Evolutionary conservation across 495 filamentous ascomycete genomes (phyloP).

Genomic region (Tetracladium marchalianum): DNA sequence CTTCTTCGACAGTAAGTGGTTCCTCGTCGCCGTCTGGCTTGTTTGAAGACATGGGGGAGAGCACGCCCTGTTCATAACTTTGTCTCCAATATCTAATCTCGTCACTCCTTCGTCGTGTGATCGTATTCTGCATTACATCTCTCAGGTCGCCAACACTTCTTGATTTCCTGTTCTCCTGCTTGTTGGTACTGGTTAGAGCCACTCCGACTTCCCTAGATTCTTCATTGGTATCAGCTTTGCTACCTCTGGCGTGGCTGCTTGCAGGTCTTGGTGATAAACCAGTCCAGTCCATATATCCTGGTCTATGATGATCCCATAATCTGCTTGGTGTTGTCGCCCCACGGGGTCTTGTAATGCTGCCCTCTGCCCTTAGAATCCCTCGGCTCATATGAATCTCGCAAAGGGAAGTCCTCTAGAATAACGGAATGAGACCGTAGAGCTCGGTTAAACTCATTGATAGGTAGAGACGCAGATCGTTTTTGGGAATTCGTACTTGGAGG

Average conservation of each 20-base stretch:
- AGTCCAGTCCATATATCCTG: constrained; percentile 23
- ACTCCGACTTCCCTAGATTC: constrained; percentile 30
- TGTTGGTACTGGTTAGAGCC: constrained; percentile 34
- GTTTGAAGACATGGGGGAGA: constrained; percentile 39
- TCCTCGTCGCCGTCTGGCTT: constrained; percentile 30
- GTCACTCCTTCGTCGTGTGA: constrained; percentile 38
- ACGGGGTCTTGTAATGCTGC: constrained; percentile 13
- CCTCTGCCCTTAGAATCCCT: constrained; percentile 34
- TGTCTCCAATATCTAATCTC: constrained; percentile 49
- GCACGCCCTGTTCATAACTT: constrained; percentile 34
- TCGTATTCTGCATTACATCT: constrained; percentile 20
- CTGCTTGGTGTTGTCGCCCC: constrained; percentile 26
- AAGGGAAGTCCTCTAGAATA: constrained; percentile 23
- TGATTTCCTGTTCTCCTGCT: constrained; percentile 38
- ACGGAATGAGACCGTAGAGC: constrained; percentile 42
- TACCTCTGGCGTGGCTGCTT: constrained; percentile 38
- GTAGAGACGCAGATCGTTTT: constrained; percentile 39
- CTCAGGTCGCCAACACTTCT: constrained; percentile 43
- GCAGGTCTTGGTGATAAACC: constrained; percentile 45
- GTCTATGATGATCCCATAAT: constrained; percentile 16
- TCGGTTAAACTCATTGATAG: constrained; percentile 41
- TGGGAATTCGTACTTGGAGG: constrained; percentile 16
- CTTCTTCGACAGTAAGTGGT: constrained; percentile 16
- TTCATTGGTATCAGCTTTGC: constrained; percentile 13
- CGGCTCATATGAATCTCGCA: constrained; percentile 27